phyloP scores from a whole-genome alignment of 2,329 filamentous ascomycete species.

The Penicillium occitanis region DNA sequence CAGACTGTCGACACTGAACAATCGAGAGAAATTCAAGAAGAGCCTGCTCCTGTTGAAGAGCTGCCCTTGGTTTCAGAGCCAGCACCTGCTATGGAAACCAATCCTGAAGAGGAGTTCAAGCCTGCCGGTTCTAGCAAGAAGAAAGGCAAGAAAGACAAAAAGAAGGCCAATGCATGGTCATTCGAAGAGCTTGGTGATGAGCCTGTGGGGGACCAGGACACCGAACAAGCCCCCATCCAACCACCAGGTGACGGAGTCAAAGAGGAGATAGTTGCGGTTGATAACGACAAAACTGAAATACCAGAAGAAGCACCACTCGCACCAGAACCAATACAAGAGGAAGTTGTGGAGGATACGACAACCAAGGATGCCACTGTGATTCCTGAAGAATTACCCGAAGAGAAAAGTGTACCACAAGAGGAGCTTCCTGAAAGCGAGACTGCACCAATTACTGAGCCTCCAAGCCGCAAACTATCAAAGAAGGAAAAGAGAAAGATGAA shows the following conservation, averaged over 20 bases:
- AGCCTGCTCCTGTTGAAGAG: background rate
- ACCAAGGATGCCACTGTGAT: background rate
- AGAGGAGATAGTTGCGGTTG: background rate
- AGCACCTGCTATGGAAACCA: background rate
- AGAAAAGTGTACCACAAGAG: background rate
- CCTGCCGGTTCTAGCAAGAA: slow-evolving; percentile 7
- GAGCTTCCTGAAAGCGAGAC: background rate
- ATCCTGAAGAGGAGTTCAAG: background rate
- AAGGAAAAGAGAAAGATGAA: slow-evolving; percentile 33
- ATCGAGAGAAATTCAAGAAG: background rate
- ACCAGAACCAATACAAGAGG: background rate
- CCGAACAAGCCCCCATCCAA: background rate
- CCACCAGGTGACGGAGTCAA: background rate
- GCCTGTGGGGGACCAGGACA: background rate
- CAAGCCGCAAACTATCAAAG: slow-evolving; percentile 22
- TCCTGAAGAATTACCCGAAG: background rate
- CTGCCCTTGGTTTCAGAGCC: background rate
- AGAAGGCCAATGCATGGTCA: slow-evolving; percentile 3
- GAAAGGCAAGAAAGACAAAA: slow-evolving; percentile 12
- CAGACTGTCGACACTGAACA: background rate
- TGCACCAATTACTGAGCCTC: background rate
- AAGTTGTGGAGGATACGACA: background rate
- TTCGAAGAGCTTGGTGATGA: background rate
- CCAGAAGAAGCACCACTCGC: background rate
- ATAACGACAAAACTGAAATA: background rate